Evolutionary conservation across 2,329 filamentous ascomycete genomes (phyloP).

Genomic region (Fusarium protoensiforme): DNA sequence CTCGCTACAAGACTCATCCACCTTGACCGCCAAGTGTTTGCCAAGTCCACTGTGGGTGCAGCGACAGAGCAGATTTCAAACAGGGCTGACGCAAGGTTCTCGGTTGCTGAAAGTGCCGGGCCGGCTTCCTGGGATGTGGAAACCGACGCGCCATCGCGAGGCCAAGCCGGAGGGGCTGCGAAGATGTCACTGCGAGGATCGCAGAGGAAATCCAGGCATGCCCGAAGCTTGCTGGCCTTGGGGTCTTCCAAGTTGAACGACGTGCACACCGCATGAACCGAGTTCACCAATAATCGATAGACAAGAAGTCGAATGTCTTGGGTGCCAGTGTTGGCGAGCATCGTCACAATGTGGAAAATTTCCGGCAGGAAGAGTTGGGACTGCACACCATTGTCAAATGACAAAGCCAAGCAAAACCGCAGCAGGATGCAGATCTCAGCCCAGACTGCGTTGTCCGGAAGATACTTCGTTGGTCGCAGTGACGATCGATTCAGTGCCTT

Average conservation of each 20-base stretch:
- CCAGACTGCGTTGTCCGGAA: conserved; percentile 76
- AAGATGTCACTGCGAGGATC: conserved; percentile 70
- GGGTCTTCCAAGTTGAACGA: conserved; percentile 72
- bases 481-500: conserved; percentile 76
- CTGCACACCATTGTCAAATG: conserved; percentile 75
- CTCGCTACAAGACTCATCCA: conserved; percentile 81
- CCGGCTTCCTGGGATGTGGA: conserved; percentile 65
- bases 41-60: conserved; percentile 71
- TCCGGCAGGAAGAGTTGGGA: conserved; percentile 75
- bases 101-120: conserved; percentile 65
- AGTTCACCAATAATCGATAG: conserved; percentile 73
- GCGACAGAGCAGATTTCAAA: conserved; percentile 73
- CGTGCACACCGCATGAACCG: conserved; percentile 74
- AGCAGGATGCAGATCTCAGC: conserved; percentile 75
- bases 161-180: conserved; percentile 56
- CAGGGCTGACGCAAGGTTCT: conserved; percentile 69
- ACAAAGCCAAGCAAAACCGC: conserved; percentile 73
- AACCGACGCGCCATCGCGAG: conserved; percentile 65
- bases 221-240: conserved; percentile 65
- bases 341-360: conserved; percentile 76
- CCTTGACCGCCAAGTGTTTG: conserved; percentile 75
- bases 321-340: conserved; percentile 74
- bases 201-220: conserved; percentile 67
- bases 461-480: conserved; percentile 70
- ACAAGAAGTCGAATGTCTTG: conserved; percentile 68